Conservation (phyloP, 1,139 yeast species). For the Suzukiozyma palmioleophila region DNA sequence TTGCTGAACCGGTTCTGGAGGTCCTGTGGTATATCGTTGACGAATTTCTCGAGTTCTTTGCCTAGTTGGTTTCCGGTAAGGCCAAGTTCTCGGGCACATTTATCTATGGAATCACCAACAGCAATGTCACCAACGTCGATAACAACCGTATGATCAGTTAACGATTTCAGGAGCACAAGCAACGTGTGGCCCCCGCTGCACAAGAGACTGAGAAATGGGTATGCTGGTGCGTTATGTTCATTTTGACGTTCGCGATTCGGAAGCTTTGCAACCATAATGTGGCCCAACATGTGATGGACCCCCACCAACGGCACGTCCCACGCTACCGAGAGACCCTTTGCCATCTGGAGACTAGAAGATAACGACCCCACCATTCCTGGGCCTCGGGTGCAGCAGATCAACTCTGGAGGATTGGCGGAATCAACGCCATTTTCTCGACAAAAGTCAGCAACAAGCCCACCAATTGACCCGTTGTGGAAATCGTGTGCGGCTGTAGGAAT, state of each 20-base stretch:
- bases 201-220: conserved; percentile 75
- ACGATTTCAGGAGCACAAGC: conserved; percentile 62
- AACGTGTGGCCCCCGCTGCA: conserved; percentile 96
- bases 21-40: conserved; percentile 27
- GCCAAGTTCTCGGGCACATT: conserved; percentile 85
- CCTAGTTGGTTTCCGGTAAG: conserved; percentile 82
- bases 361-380: conserved; percentile 96
- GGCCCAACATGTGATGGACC: conserved; percentile 96
- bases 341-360: conserved; percentile 76
- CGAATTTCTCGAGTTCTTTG: conserved; percentile 65
- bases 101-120: conserved; percentile 89
- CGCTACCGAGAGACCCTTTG: conserved; percentile 79
- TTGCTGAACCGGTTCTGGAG: conserved; percentile 16
- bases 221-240: conserved; percentile 39
- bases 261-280: conserved; percentile 67
- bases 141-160: conserved; percentile 65
- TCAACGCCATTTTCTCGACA: conserved; percentile 21
- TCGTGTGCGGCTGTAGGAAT: conserved; percentile 81
- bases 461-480: conserved; percentile 63
- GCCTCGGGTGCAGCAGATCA: conserved; percentile 88
- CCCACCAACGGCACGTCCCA: conserved; percentile 79
- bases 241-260: conserved; percentile 22
- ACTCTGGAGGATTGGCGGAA: conserved; percentile 49
- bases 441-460: conserved; percentile 22
- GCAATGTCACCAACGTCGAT: conserved; percentile 84